phyloP scores from a whole-genome alignment of 441 rosid species.

The Theobroma grandiflorum region DNA sequence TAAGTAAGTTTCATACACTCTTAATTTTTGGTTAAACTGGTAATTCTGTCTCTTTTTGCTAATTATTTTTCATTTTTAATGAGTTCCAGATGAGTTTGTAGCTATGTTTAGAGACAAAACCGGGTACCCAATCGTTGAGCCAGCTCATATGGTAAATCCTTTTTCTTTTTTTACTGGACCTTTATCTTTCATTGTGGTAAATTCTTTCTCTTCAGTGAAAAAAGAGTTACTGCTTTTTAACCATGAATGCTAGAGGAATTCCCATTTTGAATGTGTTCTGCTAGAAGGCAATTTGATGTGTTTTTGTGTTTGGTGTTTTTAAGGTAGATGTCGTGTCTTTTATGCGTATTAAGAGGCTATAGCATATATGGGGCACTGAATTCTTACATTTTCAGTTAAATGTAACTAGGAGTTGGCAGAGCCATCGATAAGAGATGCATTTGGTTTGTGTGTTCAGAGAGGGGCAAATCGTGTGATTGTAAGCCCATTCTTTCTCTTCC shows the following conservation, averaged over 20 bases:
- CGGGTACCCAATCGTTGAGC: conserved; percentile 81
- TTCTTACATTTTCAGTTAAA: conserved; percentile 19
- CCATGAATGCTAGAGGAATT: background rate
- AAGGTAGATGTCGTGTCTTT: conserved; percentile 12
- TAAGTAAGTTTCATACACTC: conserved; percentile 49
- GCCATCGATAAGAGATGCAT: conserved; percentile 88
- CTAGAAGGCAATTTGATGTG: background rate
- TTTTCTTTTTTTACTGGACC: background rate
- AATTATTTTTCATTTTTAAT: conserved; percentile 4
- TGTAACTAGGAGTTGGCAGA: conserved; percentile 78
- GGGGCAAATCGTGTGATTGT: conserved; percentile 86
- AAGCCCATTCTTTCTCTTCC: conserved; percentile 91
- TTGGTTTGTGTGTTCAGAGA: conserved; percentile 68
- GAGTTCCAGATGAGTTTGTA: conserved; percentile 86
- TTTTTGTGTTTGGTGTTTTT: background rate
- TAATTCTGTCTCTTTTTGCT: background rate
- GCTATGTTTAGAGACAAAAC: conserved; percentile 78
- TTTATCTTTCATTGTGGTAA: background rate
- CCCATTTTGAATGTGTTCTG: background rate
- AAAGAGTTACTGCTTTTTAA: background rate
- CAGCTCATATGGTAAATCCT: conserved; percentile 88
- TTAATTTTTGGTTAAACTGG: background rate
- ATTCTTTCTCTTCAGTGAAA: background rate
- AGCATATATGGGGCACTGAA: background rate
- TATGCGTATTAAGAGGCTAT: conserved; percentile 14